Evolutionary conservation across 192 early-diverging fungal genomes (phyloP).

Genomic region (Coemansia sp.): DNA sequence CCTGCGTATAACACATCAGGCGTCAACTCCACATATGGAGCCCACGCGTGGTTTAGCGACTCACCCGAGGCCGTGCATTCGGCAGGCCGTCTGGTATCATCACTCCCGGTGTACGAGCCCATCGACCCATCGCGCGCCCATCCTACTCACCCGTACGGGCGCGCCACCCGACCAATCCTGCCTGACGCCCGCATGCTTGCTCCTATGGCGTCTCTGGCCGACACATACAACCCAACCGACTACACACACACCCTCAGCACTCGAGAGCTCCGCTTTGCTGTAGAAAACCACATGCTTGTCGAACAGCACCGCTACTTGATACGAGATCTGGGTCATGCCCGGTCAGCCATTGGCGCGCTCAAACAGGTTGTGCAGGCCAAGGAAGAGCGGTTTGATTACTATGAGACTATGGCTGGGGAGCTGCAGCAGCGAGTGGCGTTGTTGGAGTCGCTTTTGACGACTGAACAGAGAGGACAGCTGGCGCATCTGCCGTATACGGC

Average conservation of each 20-base stretch:
- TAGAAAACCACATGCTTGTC: conserved; percentile 51
- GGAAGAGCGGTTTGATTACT: conserved; percentile 42
- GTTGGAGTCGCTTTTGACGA: conserved; percentile 26
- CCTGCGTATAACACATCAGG: too few species aligned
- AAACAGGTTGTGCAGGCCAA: conserved; percentile 50
- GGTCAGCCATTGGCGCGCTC: conserved; percentile 39
- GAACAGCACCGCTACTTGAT: conserved; percentile 50
- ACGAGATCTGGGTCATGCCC: conserved; percentile 44
- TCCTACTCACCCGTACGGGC: not conserved
- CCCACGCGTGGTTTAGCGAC: conserved; percentile 4
- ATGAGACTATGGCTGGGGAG: conserved; percentile 24
- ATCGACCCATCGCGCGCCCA: conserved; percentile 29
- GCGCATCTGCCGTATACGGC: conserved; percentile 17
- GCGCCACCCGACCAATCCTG: conserved; percentile 28
- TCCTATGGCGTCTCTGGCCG: conserved; percentile 49
- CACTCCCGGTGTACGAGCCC: conserved; percentile 43
- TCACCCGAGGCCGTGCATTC: not conserved
- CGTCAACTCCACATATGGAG: not conserved
- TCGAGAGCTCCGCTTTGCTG: conserved; percentile 44
- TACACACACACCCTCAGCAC: conserved; percentile 27
- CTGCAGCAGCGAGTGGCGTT: conserved; percentile 35
- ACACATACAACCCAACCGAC: conserved; percentile 9
- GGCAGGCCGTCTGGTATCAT: conserved; percentile 16
- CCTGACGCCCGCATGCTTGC: conserved; percentile 44
- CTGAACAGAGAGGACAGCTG: conserved; percentile 30